A percentile compares a stretch with the other conserved stretches of the same genome.
Conservation (phyloP, 2,329 filamentous ascomycete genomes). For the Colletotrichum sublineola region DNA sequence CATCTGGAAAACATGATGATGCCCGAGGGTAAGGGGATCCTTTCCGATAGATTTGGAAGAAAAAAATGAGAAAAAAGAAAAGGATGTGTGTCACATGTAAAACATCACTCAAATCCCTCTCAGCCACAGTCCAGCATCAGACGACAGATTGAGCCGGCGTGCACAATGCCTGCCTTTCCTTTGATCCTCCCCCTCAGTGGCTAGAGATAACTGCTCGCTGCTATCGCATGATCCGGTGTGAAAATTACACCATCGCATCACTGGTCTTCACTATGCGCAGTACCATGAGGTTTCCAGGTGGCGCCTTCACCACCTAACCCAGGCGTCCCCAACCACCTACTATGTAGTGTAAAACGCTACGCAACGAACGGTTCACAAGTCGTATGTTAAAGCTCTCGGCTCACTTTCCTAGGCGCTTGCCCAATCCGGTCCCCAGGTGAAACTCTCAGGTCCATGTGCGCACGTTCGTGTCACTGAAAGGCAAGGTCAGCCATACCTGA, state of each 20-base stretch:
- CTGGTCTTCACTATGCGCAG: neutral
- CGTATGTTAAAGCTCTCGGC: conserved; percentile 31
- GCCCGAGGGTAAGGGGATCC: neutral
- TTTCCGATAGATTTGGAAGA: neutral
- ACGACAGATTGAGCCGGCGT: conserved; percentile 8
- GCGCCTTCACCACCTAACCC: neutral
- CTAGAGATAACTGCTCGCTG: neutral
- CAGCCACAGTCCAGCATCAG: conserved; percentile 28
- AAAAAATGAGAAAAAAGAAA: neutral
- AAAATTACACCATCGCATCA: conserved; percentile 12
- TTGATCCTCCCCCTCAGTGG: too few species aligned
- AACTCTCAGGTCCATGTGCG: conserved; percentile 22
- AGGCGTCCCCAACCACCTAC: conserved; percentile 6
- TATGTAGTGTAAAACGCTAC: neutral
- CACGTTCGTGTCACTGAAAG: conserved; percentile 19
- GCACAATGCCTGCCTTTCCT: neutral
- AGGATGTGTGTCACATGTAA: conserved; percentile 29
- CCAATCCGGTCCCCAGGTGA: neutral
- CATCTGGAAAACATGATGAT: neutral
- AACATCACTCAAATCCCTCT: conserved; percentile 2
- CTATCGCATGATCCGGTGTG: neutral
- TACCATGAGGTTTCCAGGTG: neutral
- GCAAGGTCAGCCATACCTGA: conserved; percentile 16
- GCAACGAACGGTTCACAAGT: neutral
- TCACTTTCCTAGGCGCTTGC: conserved; percentile 16